phyloP scores from a whole-genome alignment of 148 eudicot genomes.

The Arbutus unedo region DNA sequence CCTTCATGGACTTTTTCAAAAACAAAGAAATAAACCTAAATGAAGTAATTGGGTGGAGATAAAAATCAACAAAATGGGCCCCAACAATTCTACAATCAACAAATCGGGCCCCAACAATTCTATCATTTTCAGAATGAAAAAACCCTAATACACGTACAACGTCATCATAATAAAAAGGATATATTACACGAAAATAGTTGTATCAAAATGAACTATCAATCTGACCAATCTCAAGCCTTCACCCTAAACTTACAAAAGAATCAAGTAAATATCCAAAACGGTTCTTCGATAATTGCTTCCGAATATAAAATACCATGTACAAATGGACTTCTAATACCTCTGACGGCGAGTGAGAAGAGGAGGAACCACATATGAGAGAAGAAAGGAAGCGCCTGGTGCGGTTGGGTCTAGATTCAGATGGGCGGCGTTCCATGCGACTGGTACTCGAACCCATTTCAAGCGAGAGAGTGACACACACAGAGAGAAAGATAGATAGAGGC shows the following conservation, averaged over 20 bases:
- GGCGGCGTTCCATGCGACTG: conserved; percentile 19
- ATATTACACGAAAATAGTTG: background rate
- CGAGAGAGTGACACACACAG: background rate
- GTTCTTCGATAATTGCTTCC: background rate
- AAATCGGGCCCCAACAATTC: background rate
- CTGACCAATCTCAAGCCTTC: background rate
- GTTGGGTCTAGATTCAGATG: conserved; percentile 19
- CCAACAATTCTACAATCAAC: background rate
- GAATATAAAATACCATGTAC: background rate
- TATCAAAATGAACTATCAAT: background rate
- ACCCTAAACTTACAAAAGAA: background rate
- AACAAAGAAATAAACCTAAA: background rate
- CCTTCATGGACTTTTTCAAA: background rate
- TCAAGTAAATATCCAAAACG: background rate
- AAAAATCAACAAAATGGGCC: background rate
- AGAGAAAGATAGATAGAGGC: background rate
- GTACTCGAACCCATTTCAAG: conserved; percentile 26
- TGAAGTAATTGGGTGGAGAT: background rate
- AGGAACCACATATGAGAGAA: conserved; percentile 28
- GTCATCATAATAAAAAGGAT: background rate
- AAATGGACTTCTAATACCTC: conserved; percentile 15
- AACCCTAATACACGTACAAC: conserved; percentile 2
- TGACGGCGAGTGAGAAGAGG: conserved; percentile 20
- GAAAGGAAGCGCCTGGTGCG: conserved; percentile 25
- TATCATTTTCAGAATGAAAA: background rate